These are phyloP conservation scores for Tricholoma terreum DNA, from an alignment of 768 basidiomycete genomes.

Conservation along the genomic window DNA sequence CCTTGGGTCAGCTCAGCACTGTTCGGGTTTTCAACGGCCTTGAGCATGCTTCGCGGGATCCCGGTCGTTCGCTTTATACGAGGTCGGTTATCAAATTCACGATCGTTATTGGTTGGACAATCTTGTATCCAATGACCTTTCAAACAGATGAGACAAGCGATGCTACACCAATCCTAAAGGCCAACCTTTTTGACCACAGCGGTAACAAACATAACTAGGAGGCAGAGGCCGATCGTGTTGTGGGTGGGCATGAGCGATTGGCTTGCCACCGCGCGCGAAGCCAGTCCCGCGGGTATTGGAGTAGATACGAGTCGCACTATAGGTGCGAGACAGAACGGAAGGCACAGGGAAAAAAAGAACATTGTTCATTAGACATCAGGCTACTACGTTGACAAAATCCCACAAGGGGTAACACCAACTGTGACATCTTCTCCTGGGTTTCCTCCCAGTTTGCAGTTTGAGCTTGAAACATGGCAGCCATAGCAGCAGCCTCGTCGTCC, in stretches of 20 bases:
- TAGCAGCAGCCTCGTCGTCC: constrained; percentile 89
- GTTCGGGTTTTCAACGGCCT: constrained; percentile 88
- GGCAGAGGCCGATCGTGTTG: constrained; percentile 75
- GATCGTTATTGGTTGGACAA: constrained; percentile 96
- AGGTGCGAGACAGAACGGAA: constrained; percentile 24
- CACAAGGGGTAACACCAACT: constrained; percentile 78
- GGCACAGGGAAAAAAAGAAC: constrained; percentile 36
- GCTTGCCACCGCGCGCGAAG: constrained; percentile 60
- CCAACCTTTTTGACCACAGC: constrained; percentile 95
- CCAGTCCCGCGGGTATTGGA: constrained; percentile 63
- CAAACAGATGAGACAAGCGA: constrained; percentile 10
- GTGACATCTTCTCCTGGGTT: constrained; percentile 99
- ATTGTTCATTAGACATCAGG: constrained; percentile 67
- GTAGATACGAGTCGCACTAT: constrained; percentile 69
- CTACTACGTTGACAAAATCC: constrained; percentile 67
- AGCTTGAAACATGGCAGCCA: constrained; percentile 98
- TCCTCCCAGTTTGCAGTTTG: constrained; percentile 96
- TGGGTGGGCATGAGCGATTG: constrained; percentile 45
- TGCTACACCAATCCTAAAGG: background rate
- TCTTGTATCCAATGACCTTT: constrained; percentile 99
- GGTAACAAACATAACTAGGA: constrained; percentile 95
- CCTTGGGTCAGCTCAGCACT: constrained; percentile 71
- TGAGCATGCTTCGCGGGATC: constrained; percentile 96
- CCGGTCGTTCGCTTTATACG: constrained; percentile 98
- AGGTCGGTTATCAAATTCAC: constrained; percentile 90